phyloP scores from a whole-genome alignment of 1,284 basidiomycete species.

The Papiliotrema flavescens region DNA sequence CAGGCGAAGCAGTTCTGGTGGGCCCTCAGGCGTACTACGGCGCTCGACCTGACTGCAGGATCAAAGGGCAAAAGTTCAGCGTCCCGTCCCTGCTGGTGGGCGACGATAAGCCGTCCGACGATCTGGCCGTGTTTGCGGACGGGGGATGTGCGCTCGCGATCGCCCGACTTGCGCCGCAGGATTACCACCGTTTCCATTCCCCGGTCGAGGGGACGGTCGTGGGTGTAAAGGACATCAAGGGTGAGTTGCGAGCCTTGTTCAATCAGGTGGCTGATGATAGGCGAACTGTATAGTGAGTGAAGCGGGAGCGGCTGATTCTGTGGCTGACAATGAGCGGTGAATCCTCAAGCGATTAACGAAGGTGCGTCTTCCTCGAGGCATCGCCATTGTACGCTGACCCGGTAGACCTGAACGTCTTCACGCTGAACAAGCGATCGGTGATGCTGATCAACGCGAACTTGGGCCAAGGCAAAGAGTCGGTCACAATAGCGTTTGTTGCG shows the following conservation, averaged over 20 bases:
- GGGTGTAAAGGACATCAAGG: conserved; percentile 52
- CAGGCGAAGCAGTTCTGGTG: conserved; percentile 67
- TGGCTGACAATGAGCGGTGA: conserved; percentile 32
- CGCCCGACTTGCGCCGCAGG: conserved; percentile 66
- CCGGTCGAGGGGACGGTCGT: conserved; percentile 63
- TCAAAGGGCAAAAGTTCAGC: conserved; percentile 72
- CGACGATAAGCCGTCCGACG: conserved; percentile 47
- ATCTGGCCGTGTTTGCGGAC: conserved; percentile 26
- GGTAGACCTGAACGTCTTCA: conserved; percentile 39
- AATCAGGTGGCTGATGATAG: conserved; percentile 15
- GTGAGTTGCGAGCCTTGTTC: conserved; percentile 27
- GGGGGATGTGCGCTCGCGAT: conserved; percentile 26
- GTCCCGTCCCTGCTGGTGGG: conserved; percentile 61
- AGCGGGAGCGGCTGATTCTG: not conserved
- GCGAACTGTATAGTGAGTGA: conserved; percentile 41
- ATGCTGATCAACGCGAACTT: conserved; percentile 47
- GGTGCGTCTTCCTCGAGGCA: conserved; percentile 20
- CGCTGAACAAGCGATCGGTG: conserved; percentile 36
- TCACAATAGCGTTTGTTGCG: conserved; percentile 44
- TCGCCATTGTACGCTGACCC: not conserved
- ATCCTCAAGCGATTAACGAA: conserved; percentile 75
- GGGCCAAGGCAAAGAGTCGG: conserved; percentile 32
- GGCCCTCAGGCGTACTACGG: conserved; percentile 7
- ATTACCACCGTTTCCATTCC: conserved; percentile 82
- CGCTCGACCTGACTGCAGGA: conserved; percentile 49